Base-by-base conservation (phyloP, 768 basidiomycete genomes). In the Tulasnella calospora region DNA sequence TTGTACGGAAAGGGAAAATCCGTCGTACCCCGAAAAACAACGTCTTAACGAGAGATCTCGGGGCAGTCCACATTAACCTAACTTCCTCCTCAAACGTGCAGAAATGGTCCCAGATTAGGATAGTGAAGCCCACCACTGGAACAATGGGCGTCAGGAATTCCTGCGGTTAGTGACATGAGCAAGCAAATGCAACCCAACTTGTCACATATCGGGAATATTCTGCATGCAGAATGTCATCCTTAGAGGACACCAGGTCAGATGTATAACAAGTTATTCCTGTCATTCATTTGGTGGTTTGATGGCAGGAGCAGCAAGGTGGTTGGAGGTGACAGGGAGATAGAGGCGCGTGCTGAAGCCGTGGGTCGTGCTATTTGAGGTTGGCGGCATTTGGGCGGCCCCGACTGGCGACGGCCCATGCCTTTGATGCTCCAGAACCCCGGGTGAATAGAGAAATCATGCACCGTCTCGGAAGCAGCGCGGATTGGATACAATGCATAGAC, bases 71-170 rank as follows among this genome's bases (percentile, higher is more conserved):
- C 46, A 75, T 57, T 36, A 75, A 33, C 27, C 74, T 40, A 15
- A 75, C 55, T 57, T 75, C 74, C 30, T 75, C 74, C 27, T 47
- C 51, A 57, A 75, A 75, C 21, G 74, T 75, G 23, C 38, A 61
- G 55, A 47, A 21, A 33, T 75, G 74, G 36, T 75, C 74, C 35
- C 47, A 75, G n/a, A 75, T 36, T 15, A 67, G 61, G 27, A 67
- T 67, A 2, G 30, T 35, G 27, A 67, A 67, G 27, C 61, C 61
- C 13, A 15, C 61, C 61, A 67, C 61, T 67, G 33, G 4, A 19
- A 75, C 3, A 17, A 75, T 51, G 19, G 46, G 8, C 7, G 27
- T 67, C 33, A 67, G 61, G 13, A n/a, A 30, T 47, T 7, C 74
- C 74, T 7, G 74, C 44, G 51, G 19, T 44, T 75, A 40, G 27